Evolutionary conservation across 768 basidiomycete genomes (phyloP).

Genomic region (Dioszegia aurantiaca): DNA sequence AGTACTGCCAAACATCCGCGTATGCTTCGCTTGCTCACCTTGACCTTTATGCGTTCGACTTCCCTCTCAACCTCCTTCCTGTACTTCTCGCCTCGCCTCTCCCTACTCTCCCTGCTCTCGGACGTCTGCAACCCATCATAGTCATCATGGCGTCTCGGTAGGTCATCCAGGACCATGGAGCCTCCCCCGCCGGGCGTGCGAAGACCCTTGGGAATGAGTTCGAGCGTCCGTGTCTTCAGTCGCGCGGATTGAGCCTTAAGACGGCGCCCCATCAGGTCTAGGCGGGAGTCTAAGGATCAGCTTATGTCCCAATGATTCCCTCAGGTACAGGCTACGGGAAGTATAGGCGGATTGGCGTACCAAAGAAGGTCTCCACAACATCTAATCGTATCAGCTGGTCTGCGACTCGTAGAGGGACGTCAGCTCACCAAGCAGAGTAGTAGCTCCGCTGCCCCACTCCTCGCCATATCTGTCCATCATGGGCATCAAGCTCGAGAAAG

Average conservation of each 20-base stretch:
- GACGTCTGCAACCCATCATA: background rate
- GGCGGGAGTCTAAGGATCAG: constrained; percentile 63
- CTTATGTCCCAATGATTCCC: background rate
- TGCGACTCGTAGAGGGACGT: background rate
- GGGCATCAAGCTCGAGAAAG: constrained; percentile 15
- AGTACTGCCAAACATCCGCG: constrained; percentile 16
- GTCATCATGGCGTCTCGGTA: background rate
- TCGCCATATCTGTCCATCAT: constrained; percentile 56
- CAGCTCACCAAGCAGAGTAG: constrained; percentile 74
- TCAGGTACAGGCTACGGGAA: background rate
- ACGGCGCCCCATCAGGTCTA: constrained; percentile 62
- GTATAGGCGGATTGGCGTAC: constrained; percentile 13
- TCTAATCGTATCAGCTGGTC: constrained; percentile 56
- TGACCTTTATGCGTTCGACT: constrained; percentile 78
- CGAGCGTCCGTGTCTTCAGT: constrained; percentile 76
- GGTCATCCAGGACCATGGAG: constrained; percentile 31
- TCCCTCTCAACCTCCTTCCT: constrained; percentile 81
- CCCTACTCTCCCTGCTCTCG: constrained; percentile 13
- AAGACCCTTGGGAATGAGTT: constrained; percentile 64
- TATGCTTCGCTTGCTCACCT: constrained; percentile 56
- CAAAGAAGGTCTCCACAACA: constrained; percentile 88
- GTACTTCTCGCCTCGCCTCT: constrained; percentile 63
- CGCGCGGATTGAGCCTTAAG: constrained; percentile 82
- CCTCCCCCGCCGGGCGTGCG: constrained; percentile 44
- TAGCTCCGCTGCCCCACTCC: constrained; percentile 64